These are phyloP conservation scores for Colletotrichum sp. DNA, from an alignment of 2,329 filamentous ascomycete species.

Conservation along the genomic window DNA sequence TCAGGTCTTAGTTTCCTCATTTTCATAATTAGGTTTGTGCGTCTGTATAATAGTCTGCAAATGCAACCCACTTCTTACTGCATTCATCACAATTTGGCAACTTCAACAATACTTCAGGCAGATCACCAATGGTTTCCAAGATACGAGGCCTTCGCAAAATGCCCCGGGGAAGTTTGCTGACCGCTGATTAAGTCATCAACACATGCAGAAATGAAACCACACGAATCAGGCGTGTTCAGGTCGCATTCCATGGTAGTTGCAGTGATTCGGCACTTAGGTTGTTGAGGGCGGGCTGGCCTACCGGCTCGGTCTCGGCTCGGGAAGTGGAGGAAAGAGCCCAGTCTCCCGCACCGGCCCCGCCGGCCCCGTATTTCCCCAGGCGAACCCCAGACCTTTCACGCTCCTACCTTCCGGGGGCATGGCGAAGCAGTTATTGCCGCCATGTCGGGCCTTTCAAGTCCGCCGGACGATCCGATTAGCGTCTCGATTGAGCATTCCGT, in stretches of 20 bases:
- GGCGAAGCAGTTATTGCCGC: neutral
- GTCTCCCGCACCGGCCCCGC: neutral
- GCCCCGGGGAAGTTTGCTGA: neutral
- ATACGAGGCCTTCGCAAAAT: neutral
- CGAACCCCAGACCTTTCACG: neutral
- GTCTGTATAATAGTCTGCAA: neutral
- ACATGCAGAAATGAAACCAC: neutral
- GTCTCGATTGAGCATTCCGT: neutral
- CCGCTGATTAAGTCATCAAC: neutral
- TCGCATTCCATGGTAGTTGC: neutral
- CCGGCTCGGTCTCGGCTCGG: constrained; percentile 10
- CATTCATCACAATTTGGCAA: neutral
- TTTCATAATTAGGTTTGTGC: neutral
- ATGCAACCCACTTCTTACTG: neutral
- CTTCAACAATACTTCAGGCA: neutral
- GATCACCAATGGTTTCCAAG: neutral
- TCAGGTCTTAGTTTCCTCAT: neutral
- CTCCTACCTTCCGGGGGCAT: neutral
- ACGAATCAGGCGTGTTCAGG: neutral
- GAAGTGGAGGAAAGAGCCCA: neutral
- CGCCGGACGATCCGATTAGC: neutral
- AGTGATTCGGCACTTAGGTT: neutral
- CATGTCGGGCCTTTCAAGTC: neutral
- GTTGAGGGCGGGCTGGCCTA: neutral
- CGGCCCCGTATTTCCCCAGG: constrained; percentile 3